A percentile compares a stretch with the other conserved stretches of the same genome.
These are phyloP conservation scores for Apiospora marii DNA, from an alignment of 2,329 filamentous ascomycete species.

Conservation along the genomic window DNA sequence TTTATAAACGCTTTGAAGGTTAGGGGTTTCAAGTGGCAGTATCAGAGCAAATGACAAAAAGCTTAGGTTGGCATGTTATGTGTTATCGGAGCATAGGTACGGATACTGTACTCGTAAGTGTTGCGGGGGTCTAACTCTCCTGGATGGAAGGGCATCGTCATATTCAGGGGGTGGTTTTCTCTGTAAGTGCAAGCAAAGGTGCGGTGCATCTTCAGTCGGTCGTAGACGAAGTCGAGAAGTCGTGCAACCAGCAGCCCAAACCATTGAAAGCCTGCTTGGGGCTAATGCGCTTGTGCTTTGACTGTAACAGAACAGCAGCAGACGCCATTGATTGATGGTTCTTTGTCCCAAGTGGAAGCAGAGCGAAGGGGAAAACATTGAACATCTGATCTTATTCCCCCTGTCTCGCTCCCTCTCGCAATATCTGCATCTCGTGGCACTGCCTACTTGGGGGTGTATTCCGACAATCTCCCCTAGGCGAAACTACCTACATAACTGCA, in stretches of 20 bases:
- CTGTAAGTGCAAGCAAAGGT: background rate
- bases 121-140: too few species aligned
- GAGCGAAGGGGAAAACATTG: background rate
- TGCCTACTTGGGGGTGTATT: background rate
- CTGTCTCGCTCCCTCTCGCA: too few species aligned
- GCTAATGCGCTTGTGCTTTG: background rate
- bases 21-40: constrained; percentile 6
- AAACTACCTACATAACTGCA: background rate
- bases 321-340: background rate
- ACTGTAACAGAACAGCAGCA: background rate
- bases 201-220: background rate
- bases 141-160: background rate
- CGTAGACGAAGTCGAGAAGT: background rate
- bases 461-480: constrained; percentile 8
- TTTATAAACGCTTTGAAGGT: constrained; percentile 16
- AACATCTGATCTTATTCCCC: background rate
- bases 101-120: too few species aligned
- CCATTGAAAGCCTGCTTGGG: background rate
- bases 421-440: background rate
- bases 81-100: background rate
- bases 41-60: constrained; percentile 13
- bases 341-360: background rate
- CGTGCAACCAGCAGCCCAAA: constrained; percentile 8
- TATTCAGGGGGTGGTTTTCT: background rate
- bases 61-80: background rate